Conservation (phyloP, 139 green algal genomes). For the Monoraphidium neglectum region DNA sequence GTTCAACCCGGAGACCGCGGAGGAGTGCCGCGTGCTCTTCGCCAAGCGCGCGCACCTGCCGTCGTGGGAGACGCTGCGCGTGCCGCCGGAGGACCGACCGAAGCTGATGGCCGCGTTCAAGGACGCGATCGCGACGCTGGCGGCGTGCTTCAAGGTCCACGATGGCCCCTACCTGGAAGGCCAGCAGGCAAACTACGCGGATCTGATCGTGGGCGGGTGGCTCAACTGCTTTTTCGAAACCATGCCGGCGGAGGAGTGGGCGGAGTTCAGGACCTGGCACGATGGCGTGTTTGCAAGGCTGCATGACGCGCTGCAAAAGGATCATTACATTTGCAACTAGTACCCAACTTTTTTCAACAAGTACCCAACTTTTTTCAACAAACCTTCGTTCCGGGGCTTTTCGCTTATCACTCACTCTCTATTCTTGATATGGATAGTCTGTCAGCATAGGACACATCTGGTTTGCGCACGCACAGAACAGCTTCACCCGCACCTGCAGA, state of each 20-base stretch:
- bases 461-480: no score
- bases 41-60: constrained; percentile 9
- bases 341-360: no score
- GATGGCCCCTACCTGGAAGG: constrained; percentile 11
- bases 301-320: constrained; percentile 23
- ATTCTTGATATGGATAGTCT: no score
- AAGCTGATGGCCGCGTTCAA: constrained; percentile 7
- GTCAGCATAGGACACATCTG: no score
- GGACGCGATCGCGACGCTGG: neutral
- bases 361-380: no score
- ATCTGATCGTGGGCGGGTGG: constrained; percentile 27
- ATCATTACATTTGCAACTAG: constrained; percentile 11
- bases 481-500: no score
- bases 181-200: constrained; percentile 6
- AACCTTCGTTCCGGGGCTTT: no score
- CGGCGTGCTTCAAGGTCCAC: neutral
- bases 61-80: neutral
- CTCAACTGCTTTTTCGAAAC: constrained; percentile 8
- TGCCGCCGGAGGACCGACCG: neutral
- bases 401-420: no score
- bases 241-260: constrained; percentile 18
- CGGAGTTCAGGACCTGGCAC: constrained; percentile 17
- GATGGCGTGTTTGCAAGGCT: constrained; percentile 14
- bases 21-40: neutral
- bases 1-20: constrained; percentile 17